Evolutionary conservation across 2,329 filamentous ascomycete species (phyloP).

Genomic region (Cladosporium oxysporum): DNA sequence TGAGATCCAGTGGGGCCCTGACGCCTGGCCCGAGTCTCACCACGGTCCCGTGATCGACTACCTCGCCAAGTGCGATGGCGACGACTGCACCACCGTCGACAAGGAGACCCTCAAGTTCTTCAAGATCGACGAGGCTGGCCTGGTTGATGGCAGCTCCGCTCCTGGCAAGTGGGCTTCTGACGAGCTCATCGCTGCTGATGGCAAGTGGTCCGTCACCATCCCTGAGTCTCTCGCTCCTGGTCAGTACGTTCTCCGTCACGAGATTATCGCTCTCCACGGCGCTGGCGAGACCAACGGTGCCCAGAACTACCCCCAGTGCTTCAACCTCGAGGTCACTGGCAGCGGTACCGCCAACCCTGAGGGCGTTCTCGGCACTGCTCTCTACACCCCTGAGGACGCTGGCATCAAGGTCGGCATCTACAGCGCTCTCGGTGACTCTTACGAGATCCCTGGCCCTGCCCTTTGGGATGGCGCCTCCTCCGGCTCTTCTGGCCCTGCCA

Average conservation of each 20-base stretch:
- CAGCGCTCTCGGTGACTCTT: conserved; percentile 10
- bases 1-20: conserved; percentile 58
- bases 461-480: conserved; percentile 18
- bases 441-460: conserved; percentile 18
- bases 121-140: conserved; percentile 63
- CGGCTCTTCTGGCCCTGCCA: conserved; percentile 7
- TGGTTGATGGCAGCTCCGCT: conserved; percentile 46
- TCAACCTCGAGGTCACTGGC: conserved; percentile 62
- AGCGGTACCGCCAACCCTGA: conserved; percentile 50
- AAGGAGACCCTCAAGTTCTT: conserved; percentile 59
- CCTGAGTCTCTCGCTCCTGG: conserved; percentile 56
- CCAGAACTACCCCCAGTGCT: conserved; percentile 52
- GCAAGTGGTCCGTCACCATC: conserved; percentile 48
- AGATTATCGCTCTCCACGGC: conserved; percentile 63
- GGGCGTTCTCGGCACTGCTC: conserved; percentile 53
- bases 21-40: conserved; percentile 64
- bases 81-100: conserved; percentile 56
- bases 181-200: conserved; percentile 43
- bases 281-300: conserved; percentile 47
- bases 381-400: conserved; percentile 50
- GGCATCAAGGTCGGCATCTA: conserved; percentile 19
- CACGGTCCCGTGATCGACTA: conserved; percentile 66
- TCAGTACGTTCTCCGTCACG: conserved; percentile 62
- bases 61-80: conserved; percentile 59
- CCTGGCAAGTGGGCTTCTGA: conserved; percentile 60